Percentiles rank a stretch among this genome's conserved stretches.
phyloP scores from a whole-genome alignment of 805 yeast genomes.

The Candida gorgasii region DNA sequence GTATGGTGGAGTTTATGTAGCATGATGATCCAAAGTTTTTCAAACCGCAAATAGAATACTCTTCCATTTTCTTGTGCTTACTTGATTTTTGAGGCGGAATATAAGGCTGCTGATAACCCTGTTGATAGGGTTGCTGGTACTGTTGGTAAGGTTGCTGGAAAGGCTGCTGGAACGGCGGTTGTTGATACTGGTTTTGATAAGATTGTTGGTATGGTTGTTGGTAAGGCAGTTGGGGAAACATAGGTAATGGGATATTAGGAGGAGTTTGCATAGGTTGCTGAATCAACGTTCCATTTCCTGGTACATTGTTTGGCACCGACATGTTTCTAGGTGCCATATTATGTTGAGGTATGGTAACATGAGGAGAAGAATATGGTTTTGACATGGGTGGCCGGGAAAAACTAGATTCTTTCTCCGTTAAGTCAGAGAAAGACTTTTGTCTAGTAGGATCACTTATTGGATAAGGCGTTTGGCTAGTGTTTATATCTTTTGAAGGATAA shows the following conservation, averaged over 20 bases:
- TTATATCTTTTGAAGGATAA: constrained; percentile 12
- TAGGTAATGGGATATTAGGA: background rate
- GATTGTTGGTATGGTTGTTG: background rate
- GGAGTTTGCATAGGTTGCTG: background rate
- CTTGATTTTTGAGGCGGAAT: background rate
- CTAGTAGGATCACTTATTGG: constrained; percentile 6
- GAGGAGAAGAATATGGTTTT: constrained; percentile 5
- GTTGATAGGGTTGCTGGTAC: constrained; percentile 7
- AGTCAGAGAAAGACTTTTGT: background rate
- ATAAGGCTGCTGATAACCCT: background rate
- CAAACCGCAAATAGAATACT: constrained; percentile 58
- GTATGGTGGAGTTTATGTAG: constrained; percentile 73
- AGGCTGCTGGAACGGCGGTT: constrained; percentile 5
- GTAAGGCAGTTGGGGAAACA: background rate
- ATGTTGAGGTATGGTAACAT: background rate
- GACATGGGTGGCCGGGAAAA: constrained; percentile 2
- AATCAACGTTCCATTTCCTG: background rate
- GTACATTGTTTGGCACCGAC: background rate
- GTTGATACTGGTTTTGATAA: constrained; percentile 11
- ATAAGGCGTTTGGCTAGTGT: constrained; percentile 15
- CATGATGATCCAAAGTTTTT: constrained; percentile 73
- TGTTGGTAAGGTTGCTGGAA: constrained; percentile 9
- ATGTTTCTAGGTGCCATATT: background rate
- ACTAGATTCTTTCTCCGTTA: background rate
- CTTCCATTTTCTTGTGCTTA: constrained; percentile 25